phyloP scores from a whole-genome alignment of 371 early-diverging fungal species.

The Thermomucor indicae-seudaticae region DNA sequence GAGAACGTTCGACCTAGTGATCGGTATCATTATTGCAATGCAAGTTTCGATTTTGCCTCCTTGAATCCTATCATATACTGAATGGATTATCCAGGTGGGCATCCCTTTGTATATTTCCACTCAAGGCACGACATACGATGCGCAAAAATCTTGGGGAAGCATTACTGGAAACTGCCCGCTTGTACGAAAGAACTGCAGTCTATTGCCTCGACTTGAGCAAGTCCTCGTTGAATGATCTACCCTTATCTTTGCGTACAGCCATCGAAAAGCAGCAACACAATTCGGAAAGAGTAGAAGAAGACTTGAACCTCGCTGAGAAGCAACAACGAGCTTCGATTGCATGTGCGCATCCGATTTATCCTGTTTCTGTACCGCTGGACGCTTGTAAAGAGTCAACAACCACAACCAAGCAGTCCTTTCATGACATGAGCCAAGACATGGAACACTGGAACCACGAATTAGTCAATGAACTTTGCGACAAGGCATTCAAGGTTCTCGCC shows the following conservation, averaged over 20 bases:
- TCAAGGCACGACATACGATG: slow-evolving; percentile 27
- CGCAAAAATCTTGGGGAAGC: slow-evolving; percentile 31
- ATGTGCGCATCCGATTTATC: background rate
- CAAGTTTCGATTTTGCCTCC: slow-evolving; percentile 10
- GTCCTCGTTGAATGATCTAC: background rate
- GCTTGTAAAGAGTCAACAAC: background rate
- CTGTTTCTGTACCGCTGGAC: too few species aligned
- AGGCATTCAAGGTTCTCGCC: slow-evolving; percentile 19
- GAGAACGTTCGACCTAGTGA: slow-evolving; percentile 27
- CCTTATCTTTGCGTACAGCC: background rate
- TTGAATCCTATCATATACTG: background rate
- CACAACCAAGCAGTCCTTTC: background rate
- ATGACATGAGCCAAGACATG: slow-evolving; percentile 5
- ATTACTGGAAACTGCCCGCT: slow-evolving; percentile 28
- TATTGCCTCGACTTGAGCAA: slow-evolving; percentile 21
- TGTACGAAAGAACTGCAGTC: slow-evolving; percentile 25
- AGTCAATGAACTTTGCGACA: slow-evolving; percentile 12
- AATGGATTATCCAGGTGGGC: slow-evolving; percentile 4
- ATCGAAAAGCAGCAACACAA: background rate
- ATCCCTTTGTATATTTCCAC: slow-evolving; percentile 29
- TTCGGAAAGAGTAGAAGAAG: background rate
- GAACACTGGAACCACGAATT: slow-evolving; percentile 12
- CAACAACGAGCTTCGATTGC: background rate
- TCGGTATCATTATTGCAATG: slow-evolving; percentile 34
- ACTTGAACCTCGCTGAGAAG: background rate